phyloP scores from a whole-genome alignment of 2,329 filamentous ascomycete genomes.

The Trichoderma sp. region DNA sequence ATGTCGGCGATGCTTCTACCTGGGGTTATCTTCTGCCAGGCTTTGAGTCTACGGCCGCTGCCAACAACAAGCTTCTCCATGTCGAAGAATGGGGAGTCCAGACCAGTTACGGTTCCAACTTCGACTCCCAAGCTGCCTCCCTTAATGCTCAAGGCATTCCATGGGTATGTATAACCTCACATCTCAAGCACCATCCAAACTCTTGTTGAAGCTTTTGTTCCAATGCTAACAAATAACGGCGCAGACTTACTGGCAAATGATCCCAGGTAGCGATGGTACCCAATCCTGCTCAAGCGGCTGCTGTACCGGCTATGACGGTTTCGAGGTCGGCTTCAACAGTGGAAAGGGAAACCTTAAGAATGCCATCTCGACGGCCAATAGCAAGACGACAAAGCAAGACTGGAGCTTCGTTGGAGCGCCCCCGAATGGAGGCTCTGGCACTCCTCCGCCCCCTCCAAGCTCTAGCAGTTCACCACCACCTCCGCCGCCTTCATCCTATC shows the following conservation, averaged over 20 bases:
- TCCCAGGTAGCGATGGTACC: background rate
- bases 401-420: conserved; percentile 10
- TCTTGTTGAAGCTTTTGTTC: background rate
- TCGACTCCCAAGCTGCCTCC: background rate
- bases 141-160: background rate
- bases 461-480: background rate
- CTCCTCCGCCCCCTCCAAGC: background rate
- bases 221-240: background rate
- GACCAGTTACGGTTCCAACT: background rate
- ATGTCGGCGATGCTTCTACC: background rate
- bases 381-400: conserved; percentile 3
- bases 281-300: background rate
- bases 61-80: conserved; percentile 12
- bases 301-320: background rate
- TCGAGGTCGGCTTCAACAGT: conserved; percentile 7
- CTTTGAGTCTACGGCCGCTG: background rate
- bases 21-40: background rate
- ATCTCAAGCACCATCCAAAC: background rate
- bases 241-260: conserved; percentile 5
- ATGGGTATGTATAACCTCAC: background rate
- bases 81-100: conserved; percentile 17
- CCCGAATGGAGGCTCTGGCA: background rate
- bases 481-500: background rate
- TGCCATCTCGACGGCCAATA: background rate
- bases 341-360: conserved; percentile 1